Conservation (phyloP, 164 flowering plant genomes). For the Tetrastigma voinierianum region DNA sequence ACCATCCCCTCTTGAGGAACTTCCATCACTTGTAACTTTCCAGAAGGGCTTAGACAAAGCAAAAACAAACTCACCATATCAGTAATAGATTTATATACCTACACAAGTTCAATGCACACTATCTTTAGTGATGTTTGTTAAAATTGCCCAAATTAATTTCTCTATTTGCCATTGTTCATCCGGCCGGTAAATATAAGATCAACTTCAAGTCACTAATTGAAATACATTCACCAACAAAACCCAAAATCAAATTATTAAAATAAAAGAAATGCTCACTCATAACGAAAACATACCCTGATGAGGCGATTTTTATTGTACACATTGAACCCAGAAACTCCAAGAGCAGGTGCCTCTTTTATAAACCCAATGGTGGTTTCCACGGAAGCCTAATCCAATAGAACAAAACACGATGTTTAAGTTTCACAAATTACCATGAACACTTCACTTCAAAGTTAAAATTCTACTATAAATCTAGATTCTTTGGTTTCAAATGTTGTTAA, state of each 20-base stretch:
- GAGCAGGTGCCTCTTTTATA: constrained; percentile 72
- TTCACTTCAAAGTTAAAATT: no score
- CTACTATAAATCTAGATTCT: neutral
- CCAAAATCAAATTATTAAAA: neutral
- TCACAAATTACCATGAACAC: neutral
- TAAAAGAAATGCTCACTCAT: neutral
- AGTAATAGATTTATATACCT: neutral
- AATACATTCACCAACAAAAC: neutral
- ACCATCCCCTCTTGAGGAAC: constrained; percentile 48
- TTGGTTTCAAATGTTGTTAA: neutral
- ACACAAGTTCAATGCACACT: neutral
- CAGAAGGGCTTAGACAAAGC: constrained; percentile 75
- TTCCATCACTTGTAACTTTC: constrained; percentile 68
- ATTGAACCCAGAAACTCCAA: constrained; percentile 65
- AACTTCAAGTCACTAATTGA: constrained; percentile 5
- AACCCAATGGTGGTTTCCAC: constrained; percentile 77
- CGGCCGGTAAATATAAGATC: no score
- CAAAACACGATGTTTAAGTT: neutral
- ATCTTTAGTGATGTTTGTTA: no score
- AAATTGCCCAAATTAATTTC: no score
- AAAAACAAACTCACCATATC: constrained; percentile 12
- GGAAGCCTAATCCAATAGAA: constrained; percentile 35
- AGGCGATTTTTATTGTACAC: constrained; percentile 95
- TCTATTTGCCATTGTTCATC: no score
- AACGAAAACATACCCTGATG: constrained; percentile 59